These are phyloP conservation scores for Ceratocystis ficicola DNA, from an alignment of 2,329 filamentous ascomycete species.

Conservation along the genomic window DNA sequence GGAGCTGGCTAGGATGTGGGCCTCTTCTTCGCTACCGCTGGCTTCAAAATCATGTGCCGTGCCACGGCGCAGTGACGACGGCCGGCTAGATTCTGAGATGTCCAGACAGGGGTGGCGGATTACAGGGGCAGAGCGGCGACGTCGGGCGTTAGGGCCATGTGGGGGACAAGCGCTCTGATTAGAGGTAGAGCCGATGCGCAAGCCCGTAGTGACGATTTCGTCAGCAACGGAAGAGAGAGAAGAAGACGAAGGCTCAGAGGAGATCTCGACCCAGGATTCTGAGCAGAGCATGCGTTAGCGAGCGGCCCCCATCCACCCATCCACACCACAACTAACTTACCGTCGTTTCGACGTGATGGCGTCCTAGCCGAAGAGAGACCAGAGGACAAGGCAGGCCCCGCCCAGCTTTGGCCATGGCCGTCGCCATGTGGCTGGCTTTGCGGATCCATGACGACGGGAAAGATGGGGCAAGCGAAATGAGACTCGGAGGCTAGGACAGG, in stretches of 20 bases:
- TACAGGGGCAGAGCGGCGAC: slow-evolving; percentile 32
- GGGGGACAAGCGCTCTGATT: not conserved
- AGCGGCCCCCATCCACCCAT: too few relatives aligned
- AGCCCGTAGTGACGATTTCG: slow-evolving; percentile 81
- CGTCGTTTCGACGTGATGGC: slow-evolving; percentile 6
- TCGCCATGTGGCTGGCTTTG: slow-evolving; percentile 4
- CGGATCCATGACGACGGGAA: not conserved
- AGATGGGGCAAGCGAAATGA: not conserved
- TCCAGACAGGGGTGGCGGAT: slow-evolving; percentile 12
- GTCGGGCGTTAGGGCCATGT: slow-evolving; percentile 38
- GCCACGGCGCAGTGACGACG: slow-evolving; percentile 38
- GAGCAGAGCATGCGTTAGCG: too few relatives aligned
- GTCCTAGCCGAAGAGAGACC: not conserved
- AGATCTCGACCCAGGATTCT: slow-evolving; percentile 96
- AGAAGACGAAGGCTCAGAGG: slow-evolving; percentile 85
- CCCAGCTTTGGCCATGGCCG: not conserved
- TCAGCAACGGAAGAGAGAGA: slow-evolving; percentile 76
- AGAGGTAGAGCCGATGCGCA: slow-evolving; percentile 55
- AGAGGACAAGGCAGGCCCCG: not conserved
- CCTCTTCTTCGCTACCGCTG: slow-evolving; percentile 78
- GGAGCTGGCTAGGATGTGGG: slow-evolving; percentile 34
- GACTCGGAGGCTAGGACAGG: not conserved
- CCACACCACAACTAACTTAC: not conserved
- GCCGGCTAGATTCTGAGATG: slow-evolving; percentile 25
- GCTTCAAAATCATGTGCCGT: slow-evolving; percentile 93